Evolutionary conservation across 2,329 filamentous ascomycete genomes (phyloP).

Genomic region (Pseudogymnoascus sp.): DNA sequence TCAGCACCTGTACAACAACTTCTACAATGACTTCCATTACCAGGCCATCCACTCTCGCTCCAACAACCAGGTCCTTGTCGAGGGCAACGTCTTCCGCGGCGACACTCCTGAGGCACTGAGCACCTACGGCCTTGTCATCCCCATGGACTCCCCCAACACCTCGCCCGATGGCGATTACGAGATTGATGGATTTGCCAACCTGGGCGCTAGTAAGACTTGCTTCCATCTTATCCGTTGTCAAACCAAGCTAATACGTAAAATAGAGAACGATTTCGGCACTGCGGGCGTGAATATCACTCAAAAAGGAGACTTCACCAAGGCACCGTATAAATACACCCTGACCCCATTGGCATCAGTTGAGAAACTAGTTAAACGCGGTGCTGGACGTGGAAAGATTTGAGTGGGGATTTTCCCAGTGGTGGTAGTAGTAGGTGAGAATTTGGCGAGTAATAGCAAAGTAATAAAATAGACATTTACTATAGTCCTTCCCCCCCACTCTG

Average conservation of each 20-base stretch:
- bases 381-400: not conserved
- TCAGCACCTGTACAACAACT: slow-evolving; percentile 42
- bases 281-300: slow-evolving; percentile 44
- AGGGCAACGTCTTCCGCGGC: slow-evolving; percentile 40
- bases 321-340: slow-evolving; percentile 13
- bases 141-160: slow-evolving; percentile 45
- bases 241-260: not conserved
- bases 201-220: slow-evolving; percentile 39
- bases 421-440: not conserved
- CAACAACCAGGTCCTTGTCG: slow-evolving; percentile 41
- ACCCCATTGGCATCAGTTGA: not conserved
- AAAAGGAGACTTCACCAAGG: slow-evolving; percentile 40
- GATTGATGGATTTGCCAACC: slow-evolving; percentile 45
- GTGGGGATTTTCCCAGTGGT: not conserved
- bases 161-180: slow-evolving; percentile 44
- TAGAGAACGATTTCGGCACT: slow-evolving; percentile 40
- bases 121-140: slow-evolving; percentile 48
- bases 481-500: no score
- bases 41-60: slow-evolving; percentile 41
- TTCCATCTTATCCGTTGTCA: not conserved
- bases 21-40: slow-evolving; percentile 39
- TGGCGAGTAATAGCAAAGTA: not conserved
- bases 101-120: slow-evolving; percentile 41
- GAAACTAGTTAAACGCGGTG: not conserved
- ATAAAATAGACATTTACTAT: not conserved